Evolutionary conservation across 768 basidiomycete species (phyloP), one percentile per base, ranked within the genome.

Genomic region (Pleurotus djamor): DNA sequence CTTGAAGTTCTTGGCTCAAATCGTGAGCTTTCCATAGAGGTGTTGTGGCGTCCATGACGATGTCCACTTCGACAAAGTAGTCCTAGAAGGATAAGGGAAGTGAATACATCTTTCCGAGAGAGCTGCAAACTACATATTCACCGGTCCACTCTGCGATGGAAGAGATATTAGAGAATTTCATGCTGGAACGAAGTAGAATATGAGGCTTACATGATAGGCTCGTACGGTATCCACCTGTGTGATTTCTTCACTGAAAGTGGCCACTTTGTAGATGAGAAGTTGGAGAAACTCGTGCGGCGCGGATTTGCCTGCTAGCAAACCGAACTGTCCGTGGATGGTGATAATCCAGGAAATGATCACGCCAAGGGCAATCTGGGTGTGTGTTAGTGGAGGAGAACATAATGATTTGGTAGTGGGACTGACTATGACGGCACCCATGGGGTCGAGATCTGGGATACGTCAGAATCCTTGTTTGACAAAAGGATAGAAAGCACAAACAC

Each of bases 61-160:
- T 84, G 71, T 99, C 97, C 12, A 98, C 81, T 72, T 98, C 97
- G 48, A 98, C 95, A 68, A 95, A 92, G 68, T 94, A 96, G 60
- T 93, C 84, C 88, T 91, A 65, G 16, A 13, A 37, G 14, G 21
- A 33, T 36, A 4, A 41, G 44, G n/a, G n/a, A 28, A 28, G 21
- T 28, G 21, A 28, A 28, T 28, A 28, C 21, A 28, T 28, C 3
- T 28, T 28, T 28, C 21, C 21, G 21, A 28, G 21, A 28, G n/a
- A n/a, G n/a, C n/a, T n/a, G n/a, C n/a, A n/a, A n/a, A n/a, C n/a
- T n/a, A n/a, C n/a, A n/a, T n/a, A n/a, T n/a, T n/a, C 65, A 91
- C 89, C 34, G 89, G 90, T 52, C 90, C 90, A 71, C 89, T 91
- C 87, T n/a, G n/a, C n/a, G n/a, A n/a, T n/a, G n/a, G n/a, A n/a